Percentiles rank a stretch among this genome's conserved stretches.
These are phyloP conservation scores for Parafenestella ontariensis DNA, from an alignment of 2,329 filamentous ascomycete genomes.

Conservation along the genomic window DNA sequence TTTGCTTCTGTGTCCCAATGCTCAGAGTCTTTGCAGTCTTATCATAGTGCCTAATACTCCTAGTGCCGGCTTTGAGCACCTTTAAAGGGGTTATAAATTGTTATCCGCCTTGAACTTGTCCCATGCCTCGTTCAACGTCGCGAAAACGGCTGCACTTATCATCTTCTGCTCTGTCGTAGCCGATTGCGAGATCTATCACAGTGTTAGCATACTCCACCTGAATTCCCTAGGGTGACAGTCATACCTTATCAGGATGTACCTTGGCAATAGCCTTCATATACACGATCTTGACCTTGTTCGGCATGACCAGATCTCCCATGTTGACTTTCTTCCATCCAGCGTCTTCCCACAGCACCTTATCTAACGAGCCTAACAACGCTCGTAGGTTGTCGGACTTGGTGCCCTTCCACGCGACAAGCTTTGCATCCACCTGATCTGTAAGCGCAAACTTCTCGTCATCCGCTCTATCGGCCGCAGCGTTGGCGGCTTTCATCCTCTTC, in stretches of 20 bases:
- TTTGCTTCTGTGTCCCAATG: neutral
- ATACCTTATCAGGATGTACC: slow-evolving; percentile 97
- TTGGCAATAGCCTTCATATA: slow-evolving; percentile 99
- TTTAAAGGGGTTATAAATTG: slow-evolving; percentile 19
- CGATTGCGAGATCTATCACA: slow-evolving; percentile 60
- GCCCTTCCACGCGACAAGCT: slow-evolving; percentile 80
- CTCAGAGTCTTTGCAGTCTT: neutral
- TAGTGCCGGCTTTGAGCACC: neutral
- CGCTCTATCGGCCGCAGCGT: slow-evolving; percentile 81
- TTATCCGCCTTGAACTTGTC: slow-evolving; percentile 73
- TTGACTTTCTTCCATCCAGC: slow-evolving; percentile 97
- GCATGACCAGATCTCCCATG: slow-evolving; percentile 89
- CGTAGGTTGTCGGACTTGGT: slow-evolving; percentile 93
- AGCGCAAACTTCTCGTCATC: slow-evolving; percentile 95
- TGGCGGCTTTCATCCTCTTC: slow-evolving; percentile 79
- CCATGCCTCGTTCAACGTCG: slow-evolving; percentile 71
- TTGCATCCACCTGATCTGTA: slow-evolving; percentile 82
- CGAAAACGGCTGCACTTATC: slow-evolving; percentile 71
- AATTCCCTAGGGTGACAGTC: slow-evolving; percentile 1
- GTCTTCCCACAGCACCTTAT: slow-evolving; percentile 87
- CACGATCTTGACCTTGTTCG: slow-evolving; percentile 93
- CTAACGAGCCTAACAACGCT: slow-evolving; percentile 84
- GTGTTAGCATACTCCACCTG: slow-evolving; percentile 15
- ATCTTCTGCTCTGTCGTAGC: slow-evolving; percentile 73
- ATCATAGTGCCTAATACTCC: neutral